Base-by-base conservation (phyloP, 2,329 filamentous ascomycete genomes). In the Penicillium sp. region DNA sequence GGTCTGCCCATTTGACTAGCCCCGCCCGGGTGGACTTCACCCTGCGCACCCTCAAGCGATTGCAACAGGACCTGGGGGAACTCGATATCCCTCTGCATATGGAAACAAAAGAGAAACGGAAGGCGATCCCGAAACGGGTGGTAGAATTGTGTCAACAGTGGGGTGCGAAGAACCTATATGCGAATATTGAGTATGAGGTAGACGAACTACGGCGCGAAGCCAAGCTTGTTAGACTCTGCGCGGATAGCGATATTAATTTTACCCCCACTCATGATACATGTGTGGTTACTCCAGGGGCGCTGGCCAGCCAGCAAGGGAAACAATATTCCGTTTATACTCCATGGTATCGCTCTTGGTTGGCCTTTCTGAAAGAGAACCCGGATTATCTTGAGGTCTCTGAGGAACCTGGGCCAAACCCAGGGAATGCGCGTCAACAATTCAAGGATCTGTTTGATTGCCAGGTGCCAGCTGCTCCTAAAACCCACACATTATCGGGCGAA, bases 171-270 rank as follows among this genome's bases (percentile, higher is more conserved):
- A 89, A 94, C 66, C 63, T 96, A 2, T 95, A 86, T 67, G 86
- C 89, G 47, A 96, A 96, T 69, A 85, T 92, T 56, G 92, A 96
- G 71, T 96, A 96, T 67, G 92, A 96, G 72, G 91, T 95, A 0
- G 92, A 97, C 69, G 92, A 96, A 75, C 75, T 96, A 57, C 81
- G 92, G 43, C 81, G 92, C 6, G 92, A 97, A 66, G 85, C 86
- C 1, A 79, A 78, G 29, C 75, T 96, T 67, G 81, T 90, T 1
- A 81, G 78, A 29, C 72, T 80, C 40, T 84, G 88, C 58, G 75
- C 87, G 1, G 80, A 85, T 16, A 82, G 82, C 13, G 87, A 84
- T 0, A 84, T 93, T 46, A 80, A 82, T 1, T 86, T 95, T 63
- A 82, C 87, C n/a, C 83, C 87, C 0, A 80, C 88, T 1, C 90